These are phyloP conservation scores for Paraglomus brasilianum DNA, from an alignment of 192 early-diverging fungal genomes.

Conservation along the genomic window DNA sequence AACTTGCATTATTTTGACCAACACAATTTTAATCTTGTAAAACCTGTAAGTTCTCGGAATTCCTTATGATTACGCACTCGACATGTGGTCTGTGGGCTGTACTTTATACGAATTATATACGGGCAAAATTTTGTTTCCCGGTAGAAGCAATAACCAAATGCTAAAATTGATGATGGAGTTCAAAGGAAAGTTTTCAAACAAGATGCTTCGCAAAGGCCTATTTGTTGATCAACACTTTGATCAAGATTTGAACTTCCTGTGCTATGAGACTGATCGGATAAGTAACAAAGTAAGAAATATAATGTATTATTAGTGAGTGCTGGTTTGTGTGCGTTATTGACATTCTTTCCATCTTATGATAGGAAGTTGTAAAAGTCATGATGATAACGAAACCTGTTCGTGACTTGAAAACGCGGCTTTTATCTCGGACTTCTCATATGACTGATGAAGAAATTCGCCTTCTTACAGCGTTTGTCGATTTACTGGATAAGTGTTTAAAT, in stretches of 20 bases:
- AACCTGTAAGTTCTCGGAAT: conserved; percentile 71
- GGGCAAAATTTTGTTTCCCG: conserved; percentile 93
- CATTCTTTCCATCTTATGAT: neutral
- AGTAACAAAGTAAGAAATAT: conserved; percentile 49
- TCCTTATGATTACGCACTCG: conserved; percentile 82
- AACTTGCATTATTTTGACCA: conserved; percentile 10
- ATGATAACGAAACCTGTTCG: conserved; percentile 62
- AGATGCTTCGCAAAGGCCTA: conserved; percentile 80
- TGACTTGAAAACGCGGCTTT: conserved; percentile 70
- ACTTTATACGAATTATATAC: conserved; percentile 96
- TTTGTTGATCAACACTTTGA: conserved; percentile 89
- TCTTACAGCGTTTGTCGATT: conserved; percentile 70
- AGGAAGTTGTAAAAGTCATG: conserved; percentile 69
- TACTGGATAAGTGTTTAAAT: conserved; percentile 81
- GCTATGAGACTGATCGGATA: conserved; percentile 59
- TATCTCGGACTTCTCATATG: conserved; percentile 54
- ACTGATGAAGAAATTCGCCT: conserved; percentile 59
- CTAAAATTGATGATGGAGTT: conserved; percentile 89
- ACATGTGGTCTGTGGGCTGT: conserved; percentile 95
- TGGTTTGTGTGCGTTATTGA: neutral
- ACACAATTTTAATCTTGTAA: conserved; percentile 1
- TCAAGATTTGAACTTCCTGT: conserved; percentile 66
- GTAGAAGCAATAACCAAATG: conserved; percentile 96
- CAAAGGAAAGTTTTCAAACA: conserved; percentile 84
- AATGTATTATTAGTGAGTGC: neutral